Conservation (phyloP, 108 stramenopile species). For the Seminavis robusta region DNA sequence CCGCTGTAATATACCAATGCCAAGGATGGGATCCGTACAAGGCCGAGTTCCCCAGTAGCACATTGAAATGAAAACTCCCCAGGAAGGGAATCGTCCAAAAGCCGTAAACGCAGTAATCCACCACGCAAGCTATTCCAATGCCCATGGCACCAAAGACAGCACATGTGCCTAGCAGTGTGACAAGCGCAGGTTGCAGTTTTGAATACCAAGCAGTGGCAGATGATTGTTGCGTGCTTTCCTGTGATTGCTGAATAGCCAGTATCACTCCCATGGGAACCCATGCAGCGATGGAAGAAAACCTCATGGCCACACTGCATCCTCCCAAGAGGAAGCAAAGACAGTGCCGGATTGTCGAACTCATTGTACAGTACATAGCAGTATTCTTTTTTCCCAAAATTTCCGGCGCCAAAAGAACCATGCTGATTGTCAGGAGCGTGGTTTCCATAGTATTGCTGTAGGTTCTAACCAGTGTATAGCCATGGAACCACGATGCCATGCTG, state of each 20-base stretch:
- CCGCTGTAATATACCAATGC: slow-evolving; percentile 81
- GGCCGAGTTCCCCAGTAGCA: slow-evolving; percentile 46
- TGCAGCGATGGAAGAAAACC: slow-evolving; percentile 79
- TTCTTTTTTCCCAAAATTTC: slow-evolving; percentile 76
- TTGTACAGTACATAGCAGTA: background rate
- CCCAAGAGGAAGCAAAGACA: slow-evolving; percentile 81
- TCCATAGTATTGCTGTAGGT: slow-evolving; percentile 83
- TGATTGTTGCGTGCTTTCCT: background rate
- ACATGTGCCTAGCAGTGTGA: slow-evolving; percentile 39
- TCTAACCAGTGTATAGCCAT: slow-evolving; percentile 74
- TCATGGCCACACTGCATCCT: slow-evolving; percentile 70
- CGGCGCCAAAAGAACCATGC: slow-evolving; percentile 56
- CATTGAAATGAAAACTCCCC: slow-evolving; percentile 87
- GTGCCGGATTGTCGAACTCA: slow-evolving; percentile 23
- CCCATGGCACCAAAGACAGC: slow-evolving; percentile 52
- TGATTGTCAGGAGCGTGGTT: slow-evolving; percentile 38
- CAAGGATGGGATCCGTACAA: slow-evolving; percentile 85
- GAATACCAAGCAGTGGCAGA: background rate
- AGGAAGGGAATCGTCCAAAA: slow-evolving; percentile 82
- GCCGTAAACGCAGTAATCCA: slow-evolving; percentile 77
- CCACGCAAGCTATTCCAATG: slow-evolving; percentile 35
- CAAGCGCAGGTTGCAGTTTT: background rate
- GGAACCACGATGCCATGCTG: slow-evolving; percentile 30
- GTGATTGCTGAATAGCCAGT: slow-evolving; percentile 34
- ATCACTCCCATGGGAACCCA: slow-evolving; percentile 77